Evolutionary conservation across 2,329 filamentous ascomycete species (phyloP).

Genomic region (Myriosclerotinia duriaeana): DNA sequence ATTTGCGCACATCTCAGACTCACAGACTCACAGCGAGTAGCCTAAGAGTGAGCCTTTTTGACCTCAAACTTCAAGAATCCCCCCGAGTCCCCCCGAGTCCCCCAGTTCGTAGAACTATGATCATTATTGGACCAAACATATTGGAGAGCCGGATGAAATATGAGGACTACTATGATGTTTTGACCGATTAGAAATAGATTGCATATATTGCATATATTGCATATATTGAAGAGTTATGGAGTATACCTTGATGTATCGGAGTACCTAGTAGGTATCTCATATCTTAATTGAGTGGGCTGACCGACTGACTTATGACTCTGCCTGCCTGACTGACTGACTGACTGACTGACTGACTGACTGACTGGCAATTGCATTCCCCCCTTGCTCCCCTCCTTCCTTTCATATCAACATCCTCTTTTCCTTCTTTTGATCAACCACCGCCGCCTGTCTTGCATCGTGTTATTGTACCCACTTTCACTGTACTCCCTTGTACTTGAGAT

Average conservation of each 20-base stretch:
- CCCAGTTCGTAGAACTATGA: background rate
- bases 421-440: conserved; percentile 5
- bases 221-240: background rate
- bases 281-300: conserved; percentile 13
- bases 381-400: background rate
- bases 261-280: background rate
- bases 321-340: too few relatives aligned
- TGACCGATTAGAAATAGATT: background rate
- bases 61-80: background rate
- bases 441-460: conserved; percentile 1
- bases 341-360: too few relatives aligned
- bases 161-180: background rate
- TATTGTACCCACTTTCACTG: conserved; percentile 14
- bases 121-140: background rate
- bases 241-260: background rate
- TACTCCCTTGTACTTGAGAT: conserved; percentile 12
- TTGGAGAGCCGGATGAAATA: background rate
- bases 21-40: conserved; percentile 7
- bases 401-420: background rate
- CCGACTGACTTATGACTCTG: background rate
- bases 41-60: background rate
- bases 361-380: background rate
- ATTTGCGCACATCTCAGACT: conserved; percentile 8
- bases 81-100: too few relatives aligned
- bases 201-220: background rate